These are phyloP conservation scores for Diddensiella santjacobensis DNA, from an alignment of 805 yeast species.

Conservation along the genomic window DNA sequence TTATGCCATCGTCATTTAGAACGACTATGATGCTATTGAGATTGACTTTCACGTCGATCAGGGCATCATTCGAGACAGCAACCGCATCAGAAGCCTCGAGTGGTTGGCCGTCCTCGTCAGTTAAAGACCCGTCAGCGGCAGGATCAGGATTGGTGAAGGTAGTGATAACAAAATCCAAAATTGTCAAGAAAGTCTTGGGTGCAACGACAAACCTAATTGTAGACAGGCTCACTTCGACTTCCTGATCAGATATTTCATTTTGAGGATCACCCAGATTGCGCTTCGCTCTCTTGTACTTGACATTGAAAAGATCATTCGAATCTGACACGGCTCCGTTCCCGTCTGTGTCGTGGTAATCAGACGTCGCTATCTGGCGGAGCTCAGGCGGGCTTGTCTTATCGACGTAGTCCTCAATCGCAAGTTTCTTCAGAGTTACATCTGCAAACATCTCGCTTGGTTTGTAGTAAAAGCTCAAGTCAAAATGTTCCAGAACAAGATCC, in stretches of 20 bases:
- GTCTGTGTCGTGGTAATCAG: slow-evolving; percentile 34
- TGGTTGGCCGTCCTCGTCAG: neutral
- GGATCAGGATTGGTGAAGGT: slow-evolving; percentile 80
- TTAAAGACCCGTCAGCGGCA: slow-evolving; percentile 1
- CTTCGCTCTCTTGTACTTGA: slow-evolving; percentile 56
- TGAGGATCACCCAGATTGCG: slow-evolving; percentile 50
- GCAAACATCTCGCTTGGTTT: slow-evolving; percentile 61
- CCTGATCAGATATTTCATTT: slow-evolving; percentile 57
- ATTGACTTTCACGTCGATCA: slow-evolving; percentile 59
- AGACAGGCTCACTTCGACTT: slow-evolving; percentile 66
- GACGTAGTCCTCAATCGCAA: slow-evolving; percentile 71
- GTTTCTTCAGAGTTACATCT: slow-evolving; percentile 57
- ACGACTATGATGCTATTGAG: slow-evolving; percentile 71
- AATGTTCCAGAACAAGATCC: slow-evolving; percentile 65
- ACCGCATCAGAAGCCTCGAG: neutral
- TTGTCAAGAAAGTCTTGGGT: slow-evolving; percentile 70
- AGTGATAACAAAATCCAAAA: slow-evolving; percentile 74
- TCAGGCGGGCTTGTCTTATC: slow-evolving; percentile 59
- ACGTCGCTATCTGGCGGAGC: slow-evolving; percentile 63
- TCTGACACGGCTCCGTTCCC: slow-evolving; percentile 23
- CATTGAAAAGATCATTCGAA: slow-evolving; percentile 49
- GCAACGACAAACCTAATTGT: slow-evolving; percentile 73
- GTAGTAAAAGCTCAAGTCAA: slow-evolving; percentile 57
- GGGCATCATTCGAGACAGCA: slow-evolving; percentile 6
- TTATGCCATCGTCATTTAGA: slow-evolving; percentile 77